phyloP scores from a whole-genome alignment of 768 basidiomycete species.

The Mycena metata region DNA sequence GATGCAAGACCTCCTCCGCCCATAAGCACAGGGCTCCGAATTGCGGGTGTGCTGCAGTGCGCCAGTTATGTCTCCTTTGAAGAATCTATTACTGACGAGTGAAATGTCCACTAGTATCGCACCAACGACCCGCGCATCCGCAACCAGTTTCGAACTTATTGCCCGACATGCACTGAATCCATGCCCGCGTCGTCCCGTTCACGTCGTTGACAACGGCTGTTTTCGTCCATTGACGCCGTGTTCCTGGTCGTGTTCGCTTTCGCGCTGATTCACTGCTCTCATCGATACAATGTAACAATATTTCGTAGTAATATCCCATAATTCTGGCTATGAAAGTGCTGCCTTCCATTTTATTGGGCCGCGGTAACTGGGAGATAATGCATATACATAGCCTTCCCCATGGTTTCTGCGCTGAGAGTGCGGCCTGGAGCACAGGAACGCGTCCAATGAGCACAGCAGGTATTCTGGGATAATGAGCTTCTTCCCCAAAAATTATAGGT shows the following conservation, averaged over 20 bases:
- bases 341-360: neutral
- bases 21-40: slow-evolving; percentile 30
- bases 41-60: slow-evolving; percentile 32
- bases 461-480: too few relatives aligned
- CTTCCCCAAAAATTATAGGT: neutral
- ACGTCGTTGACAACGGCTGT: slow-evolving; percentile 12
- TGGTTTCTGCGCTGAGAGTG: slow-evolving; percentile 25
- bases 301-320: neutral
- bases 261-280: slow-evolving; percentile 21
- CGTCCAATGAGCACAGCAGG: neutral
- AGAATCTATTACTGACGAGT: neutral
- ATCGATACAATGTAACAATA: slow-evolving; percentile 3
- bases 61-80: neutral
- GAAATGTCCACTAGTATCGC: slow-evolving; percentile 11
- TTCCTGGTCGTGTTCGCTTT: neutral
- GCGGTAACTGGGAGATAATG: neutral
- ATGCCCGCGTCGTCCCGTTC: slow-evolving; percentile 28
- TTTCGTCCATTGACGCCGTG: neutral
- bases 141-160: slow-evolving; percentile 31
- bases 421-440: neutral
- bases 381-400: slow-evolving; percentile 21
- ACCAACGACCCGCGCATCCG: slow-evolving; percentile 27
- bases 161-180: slow-evolving; percentile 27
- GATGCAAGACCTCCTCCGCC: slow-evolving; percentile 31
- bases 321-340: neutral